Base-by-base conservation (phyloP, 2,329 filamentous ascomycete genomes). In the Microcyclosporella mali region DNA sequence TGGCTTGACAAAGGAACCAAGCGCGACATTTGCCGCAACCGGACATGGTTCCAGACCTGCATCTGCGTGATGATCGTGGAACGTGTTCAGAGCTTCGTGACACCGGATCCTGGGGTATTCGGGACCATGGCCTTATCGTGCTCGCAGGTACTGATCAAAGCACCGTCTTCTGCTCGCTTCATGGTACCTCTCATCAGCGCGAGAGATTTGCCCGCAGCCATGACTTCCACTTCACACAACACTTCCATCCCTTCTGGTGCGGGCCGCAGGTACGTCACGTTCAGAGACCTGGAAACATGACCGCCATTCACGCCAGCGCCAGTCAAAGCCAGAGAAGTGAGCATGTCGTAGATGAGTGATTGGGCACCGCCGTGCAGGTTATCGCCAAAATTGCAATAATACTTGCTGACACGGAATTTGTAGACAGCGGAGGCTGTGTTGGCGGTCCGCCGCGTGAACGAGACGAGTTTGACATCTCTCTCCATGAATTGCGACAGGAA, bases 301-400 rank as follows among this genome's bases (percentile, higher is more conserved):
- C 61, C 68, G n/a, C 60, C 56, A 1, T 60, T 62, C 11, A 33
- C 50, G 0, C 50, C 49, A 19, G 59, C 49, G 1, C 49, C 52
- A 34, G 55, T 51, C 28, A 58, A 17, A 4, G 67, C 60, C 6
- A 68, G 56, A 6, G 64, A 68, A 1, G 71, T 73, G 41, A 69
- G 67, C 60, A 78, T 72, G 53, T 81, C 77, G 47, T 56, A 60
- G 33, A 78, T 72, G 4, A 74, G 61, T 0, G 72, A 70, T 2
- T 73, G 72, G 2, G 72, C 73, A 6, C 74, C 74, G 15, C 75
- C 75, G 53, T 78, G 75, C 49, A 78, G 65, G 25, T 70, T 71
- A 1, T 66, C 66, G 25, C 65, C 63, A 33, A 66, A 55, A 56
- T 77, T 78, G 47, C 68, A 66, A 40, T 75, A 69, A 35, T 60